A percentile compares a stretch with the other conserved stretches of the same genome.
These are phyloP conservation scores for Hortaea werneckii DNA, from an alignment of 2,329 filamentous ascomycete genomes.

Conservation along the genomic window DNA sequence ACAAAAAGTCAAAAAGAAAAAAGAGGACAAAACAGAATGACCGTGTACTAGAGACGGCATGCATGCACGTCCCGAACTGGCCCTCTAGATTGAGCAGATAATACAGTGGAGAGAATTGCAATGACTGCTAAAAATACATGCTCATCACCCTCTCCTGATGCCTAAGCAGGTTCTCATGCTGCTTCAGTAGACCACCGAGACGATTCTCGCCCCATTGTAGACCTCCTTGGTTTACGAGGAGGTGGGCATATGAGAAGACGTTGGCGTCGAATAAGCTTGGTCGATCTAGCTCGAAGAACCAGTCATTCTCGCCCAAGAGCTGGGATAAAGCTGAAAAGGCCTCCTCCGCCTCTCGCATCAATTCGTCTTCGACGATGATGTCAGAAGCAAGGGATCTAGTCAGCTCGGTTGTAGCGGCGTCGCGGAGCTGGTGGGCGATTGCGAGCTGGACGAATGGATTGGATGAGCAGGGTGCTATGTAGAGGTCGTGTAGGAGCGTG, in stretches of 20 bases:
- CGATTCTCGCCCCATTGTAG: slow-evolving; percentile 55
- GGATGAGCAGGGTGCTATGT: slow-evolving; percentile 53
- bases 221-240: slow-evolving; percentile 54
- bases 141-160: slow-evolving; percentile 52
- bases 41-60: too few species aligned
- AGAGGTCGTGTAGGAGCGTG: slow-evolving; percentile 57
- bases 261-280: slow-evolving; percentile 78
- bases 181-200: slow-evolving; percentile 47
- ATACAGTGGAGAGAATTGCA: not conserved
- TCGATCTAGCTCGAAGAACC: slow-evolving; percentile 48
- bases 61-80: too few species aligned
- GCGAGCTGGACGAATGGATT: slow-evolving; percentile 53
- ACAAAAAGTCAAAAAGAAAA: too few species aligned
- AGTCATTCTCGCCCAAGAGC: slow-evolving; percentile 46
- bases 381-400: slow-evolving; percentile 47
- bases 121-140: slow-evolving; percentile 34
- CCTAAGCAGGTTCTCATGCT: slow-evolving; percentile 51
- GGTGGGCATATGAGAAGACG: slow-evolving; percentile 80
- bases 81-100: too few species aligned
- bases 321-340: slow-evolving; percentile 54
- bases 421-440: slow-evolving; percentile 55
- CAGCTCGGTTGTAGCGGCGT: slow-evolving; percentile 66
- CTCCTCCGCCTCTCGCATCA: slow-evolving; percentile 51
- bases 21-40: too few species aligned
- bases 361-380: slow-evolving; percentile 30